Base-by-base conservation (phyloP, 2,329 filamentous ascomycete species). In the Bipolaris zeicola region DNA sequence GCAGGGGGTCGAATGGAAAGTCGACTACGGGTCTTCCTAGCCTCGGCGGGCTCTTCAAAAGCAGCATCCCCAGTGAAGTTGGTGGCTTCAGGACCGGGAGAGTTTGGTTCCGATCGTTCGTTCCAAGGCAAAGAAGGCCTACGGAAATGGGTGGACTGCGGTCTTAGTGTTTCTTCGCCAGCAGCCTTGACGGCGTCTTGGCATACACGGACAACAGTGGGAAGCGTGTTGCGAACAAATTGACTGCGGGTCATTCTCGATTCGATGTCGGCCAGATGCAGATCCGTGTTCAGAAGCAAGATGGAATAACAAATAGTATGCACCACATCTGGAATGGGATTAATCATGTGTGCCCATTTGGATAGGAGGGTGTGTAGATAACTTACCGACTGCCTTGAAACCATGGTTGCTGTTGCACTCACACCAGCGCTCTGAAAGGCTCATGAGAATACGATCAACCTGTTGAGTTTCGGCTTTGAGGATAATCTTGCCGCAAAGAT, bases 251-350 rank as follows among this genome's bases (percentile, higher is more conserved):
- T 98, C 95, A 99, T 99, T 80, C 96, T 96, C 67, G 90, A 87
- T 60, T 96, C 92, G 66, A 98, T 96, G 71, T 98, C 93, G 56
- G 94, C 95, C 70, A 98, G 77, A 70, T 99, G 94, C 53, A 99
- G 81, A 79, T 99, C 95, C 33, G 95, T 99, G 70, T 99, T 99
- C 61, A 99, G 83, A 10, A 99, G 83, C 71, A 99, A 88, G 62
- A 99, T 87, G 1, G 95, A 97, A 76, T 98, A 99, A 78, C 92
- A 96, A 62, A 98, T 96, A 22, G 93, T 97, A 75, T 99, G 94
- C 16, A 99, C 93, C 45, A 98, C 90, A 79, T 98, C 94, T 90
- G 22, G 37, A 18, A 69, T 7, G 31, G 20, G 33, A 62, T 82
- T 66, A 79, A 77, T 61, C 41, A 10, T 13, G 38, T 43, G 14